Evolutionary conservation across 2,329 filamentous ascomycete genomes (phyloP).

Genomic region (Sporothrix humicola): DNA sequence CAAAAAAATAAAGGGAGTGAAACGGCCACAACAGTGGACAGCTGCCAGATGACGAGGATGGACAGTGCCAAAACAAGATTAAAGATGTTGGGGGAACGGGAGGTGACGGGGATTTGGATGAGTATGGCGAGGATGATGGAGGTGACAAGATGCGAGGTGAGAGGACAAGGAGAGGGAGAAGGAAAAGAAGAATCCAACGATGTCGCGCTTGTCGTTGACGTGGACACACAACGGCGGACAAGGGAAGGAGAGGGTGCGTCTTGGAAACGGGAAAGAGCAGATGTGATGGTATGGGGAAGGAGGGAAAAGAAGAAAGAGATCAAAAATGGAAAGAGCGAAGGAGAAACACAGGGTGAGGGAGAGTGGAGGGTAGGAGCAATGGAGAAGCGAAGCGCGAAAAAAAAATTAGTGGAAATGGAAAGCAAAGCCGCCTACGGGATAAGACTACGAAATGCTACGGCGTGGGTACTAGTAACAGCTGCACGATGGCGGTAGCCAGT

Average conservation of each 20-base stretch:
- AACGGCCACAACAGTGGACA: conserved; percentile 13
- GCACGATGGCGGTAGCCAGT: conserved; percentile 32
- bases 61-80: conserved; percentile 11
- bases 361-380: conserved; percentile 18
- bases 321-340: conserved; percentile 19
- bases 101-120: conserved; percentile 1
- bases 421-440: conserved; percentile 24
- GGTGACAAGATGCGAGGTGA: conserved; percentile 8
- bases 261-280: conserved; percentile 25
- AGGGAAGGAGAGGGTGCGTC: conserved; percentile 1
- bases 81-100: conserved; percentile 11
- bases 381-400: conserved; percentile 28
- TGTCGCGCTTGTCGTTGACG: conserved; percentile 1
- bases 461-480: conserved; percentile 19
- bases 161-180: background rate
- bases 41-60: conserved; percentile 18
- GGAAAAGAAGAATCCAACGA: conserved; percentile 9
- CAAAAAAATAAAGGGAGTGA: conserved; percentile 15
- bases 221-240: background rate
- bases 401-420: conserved; percentile 34
- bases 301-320: conserved; percentile 12
- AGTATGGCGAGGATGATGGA: background rate
- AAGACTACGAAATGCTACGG: conserved; percentile 27
- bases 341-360: conserved; percentile 21
- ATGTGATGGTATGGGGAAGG: conserved; percentile 23